Evolutionary conservation across 345 rosid species (phyloP).

Genomic region (Salix caprea): DNA sequence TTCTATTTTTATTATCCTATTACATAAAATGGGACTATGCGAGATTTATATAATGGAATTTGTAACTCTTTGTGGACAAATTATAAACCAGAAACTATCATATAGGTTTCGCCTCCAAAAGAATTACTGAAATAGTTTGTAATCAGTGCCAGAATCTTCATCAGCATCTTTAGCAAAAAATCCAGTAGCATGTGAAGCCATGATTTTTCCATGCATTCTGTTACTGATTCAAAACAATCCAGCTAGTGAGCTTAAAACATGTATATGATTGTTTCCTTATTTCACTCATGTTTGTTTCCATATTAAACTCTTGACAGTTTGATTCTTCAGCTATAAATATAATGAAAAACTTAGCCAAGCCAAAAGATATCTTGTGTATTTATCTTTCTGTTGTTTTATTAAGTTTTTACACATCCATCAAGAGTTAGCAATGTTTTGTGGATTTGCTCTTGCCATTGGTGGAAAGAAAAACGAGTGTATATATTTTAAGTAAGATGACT

Average conservation of each 20-base stretch:
- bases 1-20: too few species aligned
- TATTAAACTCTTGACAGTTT: neutral
- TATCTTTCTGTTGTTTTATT: too few species aligned
- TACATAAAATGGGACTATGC: neutral
- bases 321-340: too few species aligned
- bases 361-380: too few species aligned
- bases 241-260: too few species aligned
- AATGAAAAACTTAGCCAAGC: neutral
- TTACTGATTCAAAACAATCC: too few species aligned
- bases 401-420: neutral
- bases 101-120: neutral
- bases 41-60: neutral
- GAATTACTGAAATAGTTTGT: neutral
- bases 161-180: too few species aligned
- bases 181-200: too few species aligned
- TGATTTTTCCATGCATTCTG: neutral
- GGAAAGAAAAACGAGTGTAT: neutral
- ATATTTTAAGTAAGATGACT: neutral
- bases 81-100: neutral
- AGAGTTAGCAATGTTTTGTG: neutral
- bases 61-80: neutral
- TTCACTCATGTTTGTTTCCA: neutral
- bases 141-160: neutral
- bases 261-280: too few species aligned
- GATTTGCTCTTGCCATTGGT: neutral